Base-by-base conservation (phyloP, 805 yeast genomes). In the Myxozyma neglecta region DNA sequence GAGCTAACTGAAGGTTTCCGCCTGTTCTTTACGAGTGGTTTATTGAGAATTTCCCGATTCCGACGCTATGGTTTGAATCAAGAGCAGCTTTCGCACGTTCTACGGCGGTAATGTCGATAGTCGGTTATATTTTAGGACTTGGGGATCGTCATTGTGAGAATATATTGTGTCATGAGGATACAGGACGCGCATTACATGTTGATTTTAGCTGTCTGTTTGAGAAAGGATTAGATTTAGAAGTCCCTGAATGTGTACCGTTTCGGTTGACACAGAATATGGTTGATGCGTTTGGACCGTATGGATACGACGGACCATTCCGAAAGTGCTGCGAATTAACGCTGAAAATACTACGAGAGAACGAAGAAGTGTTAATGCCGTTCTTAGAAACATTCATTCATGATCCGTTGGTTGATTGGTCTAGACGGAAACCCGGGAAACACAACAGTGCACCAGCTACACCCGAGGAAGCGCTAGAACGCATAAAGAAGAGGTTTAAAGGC, bases 81-180 rank as follows among this genome's bases (percentile, higher is more conserved):
- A 76, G 98, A 58, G 86, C 85, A 53, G 79, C 80, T 40, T 96
- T 83, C 71, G 85, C 89, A 0, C 79, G 96, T 57, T 85, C 97
- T 0, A 79, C 88, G 34, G 97, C 97, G 0, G 98, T 93, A 0
- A 94, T 96, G 99, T 91, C 97, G 0, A 90, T 94, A 79, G 96
- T 93, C 5, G 99, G 99, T 0, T 90, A 89, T 72, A 84, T 94
- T 50, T 79, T 94, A 34, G 99, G 99, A 8, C 80, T 94, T 53
- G 99, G 99, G 29, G 99, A 94, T 74, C 80, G 99, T 44, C 99
- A 94, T 72, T 88, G 97, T 68, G 99, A 94, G 71, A 94, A 94
- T 70, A 84, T 94, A 20, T 75, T 94, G 57, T 77, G 93, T 43
- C 82, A 86, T 69, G 86, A 87, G 63, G 82, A 80, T 46, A 82